phyloP scores from a whole-genome alignment of 768 basidiomycete species.

The Leucosporidium scottii region DNA sequence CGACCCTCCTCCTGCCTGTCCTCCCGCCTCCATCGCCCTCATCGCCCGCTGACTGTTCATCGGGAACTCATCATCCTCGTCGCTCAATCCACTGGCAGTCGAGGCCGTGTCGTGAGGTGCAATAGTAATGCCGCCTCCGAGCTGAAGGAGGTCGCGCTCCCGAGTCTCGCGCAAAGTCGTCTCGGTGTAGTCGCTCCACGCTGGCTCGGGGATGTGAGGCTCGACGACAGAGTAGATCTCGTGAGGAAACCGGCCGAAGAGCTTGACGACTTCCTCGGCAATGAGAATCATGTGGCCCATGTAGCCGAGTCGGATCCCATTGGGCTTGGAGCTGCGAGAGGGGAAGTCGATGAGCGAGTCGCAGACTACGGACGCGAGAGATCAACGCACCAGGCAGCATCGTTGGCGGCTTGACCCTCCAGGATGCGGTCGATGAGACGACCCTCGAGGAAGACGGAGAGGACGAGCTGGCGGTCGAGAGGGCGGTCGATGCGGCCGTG shows the following conservation, averaged over 20 bases:
- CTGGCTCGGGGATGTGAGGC: slow-evolving; percentile 61
- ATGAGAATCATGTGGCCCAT: slow-evolving; percentile 97
- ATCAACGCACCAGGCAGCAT: slow-evolving; percentile 57
- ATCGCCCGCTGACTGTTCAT: slow-evolving; percentile 25
- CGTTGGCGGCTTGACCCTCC: slow-evolving; percentile 74
- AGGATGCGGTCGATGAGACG: slow-evolving; percentile 75
- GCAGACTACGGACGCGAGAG: slow-evolving; percentile 46
- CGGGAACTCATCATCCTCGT: slow-evolving; percentile 38
- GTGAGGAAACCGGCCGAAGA: slow-evolving; percentile 76
- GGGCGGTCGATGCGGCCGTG: slow-evolving; percentile 78
- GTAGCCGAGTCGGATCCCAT: slow-evolving; percentile 60
- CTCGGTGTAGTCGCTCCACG: slow-evolving; percentile 85
- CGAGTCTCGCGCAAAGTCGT: slow-evolving; percentile 81
- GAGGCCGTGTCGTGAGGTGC: slow-evolving; percentile 17
- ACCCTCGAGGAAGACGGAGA: slow-evolving; percentile 80
- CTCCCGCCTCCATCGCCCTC: slow-evolving; percentile 17
- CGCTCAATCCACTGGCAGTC: slow-evolving; percentile 15
- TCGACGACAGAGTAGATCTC: slow-evolving; percentile 63
- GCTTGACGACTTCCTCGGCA: slow-evolving; percentile 85
- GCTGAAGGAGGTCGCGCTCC: slow-evolving; percentile 63
- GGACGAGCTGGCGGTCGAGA: slow-evolving; percentile 71
- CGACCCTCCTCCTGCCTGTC: slow-evolving; percentile 9
- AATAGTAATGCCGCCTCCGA: slow-evolving; percentile 56
- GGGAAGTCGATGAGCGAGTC: slow-evolving; percentile 39
- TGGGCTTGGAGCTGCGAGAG: slow-evolving; percentile 6